phyloP scores from a whole-genome alignment of 2,329 filamentous ascomycete genomes.

The Chrysoporthe austroafricana region DNA sequence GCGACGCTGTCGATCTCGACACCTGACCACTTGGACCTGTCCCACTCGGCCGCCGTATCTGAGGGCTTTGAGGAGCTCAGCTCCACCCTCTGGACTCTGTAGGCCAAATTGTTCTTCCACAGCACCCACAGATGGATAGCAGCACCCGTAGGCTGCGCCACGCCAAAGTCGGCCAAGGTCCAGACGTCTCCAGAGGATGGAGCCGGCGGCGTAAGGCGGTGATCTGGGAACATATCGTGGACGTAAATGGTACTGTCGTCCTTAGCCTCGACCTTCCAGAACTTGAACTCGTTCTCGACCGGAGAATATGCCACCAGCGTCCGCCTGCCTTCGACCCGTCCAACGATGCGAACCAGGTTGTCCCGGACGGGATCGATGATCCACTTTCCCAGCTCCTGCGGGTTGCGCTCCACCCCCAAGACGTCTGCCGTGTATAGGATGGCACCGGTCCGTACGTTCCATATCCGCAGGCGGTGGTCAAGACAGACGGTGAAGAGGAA shows the following conservation, averaged over 20 bases:
- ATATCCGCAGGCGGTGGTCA: conserved; percentile 86
- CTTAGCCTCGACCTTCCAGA: conserved; percentile 76
- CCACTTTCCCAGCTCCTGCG: conserved; percentile 73
- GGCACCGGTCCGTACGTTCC: conserved; percentile 83
- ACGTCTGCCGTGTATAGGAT: conserved; percentile 79
- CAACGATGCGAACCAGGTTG: conserved; percentile 75
- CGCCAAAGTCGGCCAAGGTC: conserved; percentile 77
- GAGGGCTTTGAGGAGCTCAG: conserved; percentile 47
- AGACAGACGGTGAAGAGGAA: conserved; percentile 81
- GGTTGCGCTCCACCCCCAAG: conserved; percentile 66
- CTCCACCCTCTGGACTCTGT: conserved; percentile 73
- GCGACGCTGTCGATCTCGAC: conserved; percentile 64
- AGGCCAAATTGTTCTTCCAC: conserved; percentile 84
- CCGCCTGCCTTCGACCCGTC: conserved; percentile 55
- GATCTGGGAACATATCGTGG: conserved; percentile 70
- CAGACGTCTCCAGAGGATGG: conserved; percentile 76
- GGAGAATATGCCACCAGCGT: conserved; percentile 84
- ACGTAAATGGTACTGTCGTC: conserved; percentile 63
- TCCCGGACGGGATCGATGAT: conserved; percentile 78
- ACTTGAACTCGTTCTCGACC: conserved; percentile 88
- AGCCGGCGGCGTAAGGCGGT: conserved; percentile 65
- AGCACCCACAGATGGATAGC: conserved; percentile 72
- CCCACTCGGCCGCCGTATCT: conserved; percentile 59
- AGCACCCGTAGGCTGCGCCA: conserved; percentile 59
- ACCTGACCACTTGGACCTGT: conserved; percentile 67